Base-by-base conservation (phyloP, 1,139 yeast genomes). In the Sporopachydermia cereana region DNA sequence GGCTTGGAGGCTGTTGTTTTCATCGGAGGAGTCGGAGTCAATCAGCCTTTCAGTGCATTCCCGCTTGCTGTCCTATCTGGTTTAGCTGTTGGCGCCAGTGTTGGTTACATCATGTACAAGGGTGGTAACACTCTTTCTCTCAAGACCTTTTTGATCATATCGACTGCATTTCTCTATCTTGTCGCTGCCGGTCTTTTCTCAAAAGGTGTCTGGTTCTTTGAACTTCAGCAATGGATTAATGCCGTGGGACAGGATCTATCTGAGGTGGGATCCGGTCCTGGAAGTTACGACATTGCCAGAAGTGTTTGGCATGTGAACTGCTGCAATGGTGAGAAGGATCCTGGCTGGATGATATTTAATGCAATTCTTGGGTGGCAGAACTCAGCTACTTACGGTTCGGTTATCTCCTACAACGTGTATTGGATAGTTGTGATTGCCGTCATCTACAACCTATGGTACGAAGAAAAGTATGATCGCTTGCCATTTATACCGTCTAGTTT, bases 241-340 rank as follows among this genome's bases (percentile, higher is more conserved):
- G 60, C 66, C 44, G 79, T 89, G 30, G 96, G 96, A 61, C 88
- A 86, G 66, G 96, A 86, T 66, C 93, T 94, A 36, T 71, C 91
- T 39, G 96, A 88, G 66, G 68, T 71, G 54, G 96, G 96, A 54
- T 76, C 84, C 45, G 96, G 96, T 54, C 89, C 94, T 43, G 96
- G 96, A 58, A 79, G 95, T 41, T 88, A 88, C 62, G 81, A 88
- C 62, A 76, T 86, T 54, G 57, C 69, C 47, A 72, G 74, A 57
- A 66, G 85, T 5, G 95, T 88, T 17, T 88, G 95, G 86, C 96
- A 88, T 63, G 89, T 88, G 50, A 86, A 88, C 70, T 88, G 96
- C 67, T 88, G 96, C 68, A 86, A 85, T 66, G 94, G 95, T 31
- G 84, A 80, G 63, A 71, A 71, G 43, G 95, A 86, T 60, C 80